Evolutionary conservation across 306 rosid genomes (phyloP).

Genomic region (Malus asiatica): DNA sequence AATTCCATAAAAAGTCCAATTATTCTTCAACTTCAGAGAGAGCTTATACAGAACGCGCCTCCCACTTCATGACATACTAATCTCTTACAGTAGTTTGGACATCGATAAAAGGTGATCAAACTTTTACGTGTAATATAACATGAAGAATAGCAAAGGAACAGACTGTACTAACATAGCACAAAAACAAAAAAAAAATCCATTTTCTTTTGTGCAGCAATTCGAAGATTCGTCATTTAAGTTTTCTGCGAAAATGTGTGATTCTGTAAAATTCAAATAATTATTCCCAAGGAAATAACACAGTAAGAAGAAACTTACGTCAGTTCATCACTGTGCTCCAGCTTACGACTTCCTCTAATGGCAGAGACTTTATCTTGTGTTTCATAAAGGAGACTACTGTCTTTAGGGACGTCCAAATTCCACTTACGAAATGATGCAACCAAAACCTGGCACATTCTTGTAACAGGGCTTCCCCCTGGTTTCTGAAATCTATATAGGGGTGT

Average conservation of each 20-base stretch:
- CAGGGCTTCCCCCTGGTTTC: conserved; percentile 93
- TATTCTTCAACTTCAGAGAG: no score
- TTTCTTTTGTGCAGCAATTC: background rate
- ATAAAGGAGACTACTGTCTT: conserved; percentile 61
- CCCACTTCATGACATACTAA: background rate
- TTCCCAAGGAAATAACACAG: background rate
- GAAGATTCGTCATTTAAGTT: background rate
- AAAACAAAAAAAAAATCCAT: background rate
- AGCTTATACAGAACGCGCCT: no score
- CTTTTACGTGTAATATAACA: no score
- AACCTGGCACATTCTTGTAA: conserved; percentile 96
- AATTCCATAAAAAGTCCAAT: no score
- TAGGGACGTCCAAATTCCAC: conserved; percentile 55
- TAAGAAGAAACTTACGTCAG: conserved; percentile 42
- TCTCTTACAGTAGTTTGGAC: background rate
- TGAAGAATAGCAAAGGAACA: no score
- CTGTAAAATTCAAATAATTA: background rate
- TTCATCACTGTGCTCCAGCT: conserved; percentile 76
- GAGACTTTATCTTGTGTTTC: conserved; percentile 71
- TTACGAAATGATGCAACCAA: conserved; percentile 73
- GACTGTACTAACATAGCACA: no score
- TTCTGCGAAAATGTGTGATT: background rate
- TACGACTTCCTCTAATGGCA: conserved; percentile 94
- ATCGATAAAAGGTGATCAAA: no score
- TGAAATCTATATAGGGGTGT: conserved; percentile 89